Evolutionary conservation across 2,329 filamentous ascomycete genomes (phyloP), one percentile per base, ranked within the genome.

Genomic region (Tympanopsis confertula): DNA sequence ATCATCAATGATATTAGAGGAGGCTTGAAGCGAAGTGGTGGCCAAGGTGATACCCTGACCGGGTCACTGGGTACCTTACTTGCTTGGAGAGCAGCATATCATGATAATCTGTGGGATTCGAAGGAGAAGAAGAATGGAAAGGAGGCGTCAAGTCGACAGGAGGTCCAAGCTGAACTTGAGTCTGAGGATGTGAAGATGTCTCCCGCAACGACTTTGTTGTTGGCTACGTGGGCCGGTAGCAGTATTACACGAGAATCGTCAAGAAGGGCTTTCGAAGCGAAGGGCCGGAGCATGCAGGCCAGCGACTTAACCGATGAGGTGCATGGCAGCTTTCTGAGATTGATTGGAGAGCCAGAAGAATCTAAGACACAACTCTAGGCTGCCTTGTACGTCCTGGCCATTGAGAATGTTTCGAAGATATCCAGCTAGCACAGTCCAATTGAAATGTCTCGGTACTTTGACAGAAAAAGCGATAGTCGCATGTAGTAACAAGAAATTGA

Each of bases 191-290:
- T 49, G 42, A 58, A 59, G 29, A 63, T 80, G 65, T 33, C 30
- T 7, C 30, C 30, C 7, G 15, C 30, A 15, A 33, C 30, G 30
- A 33, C 30, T 7, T 50, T 81, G 41, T 62, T 76, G 38, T 57
- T 78, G 40, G 71, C 62, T 10, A 76, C 76, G 4, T 81, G 68
- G 53, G 75, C 71, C 2, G 76, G 76, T 15, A 76, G 71, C 45
- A 64, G 68, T n/a, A 71, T 81, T 43, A 81, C 76, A 20, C 63
- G 76, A 45, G 76, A 81, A 50, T 80, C 73, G 48, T 80, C 75
- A 36, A 62, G 72, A 41, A 55, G 74, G 47, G 76, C 76, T 4
- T 81, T 75, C 55, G 65, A 68, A 50, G 65, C 73, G 43, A 74
- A 73, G 48, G 76, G 76, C 3, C 61, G 76, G 44, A 70, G 68